A percentile compares a stretch with the other conserved stretches of the same genome.
Conservation (phyloP, 108 stramenopile species). For the Cyclotella cryptica region DNA sequence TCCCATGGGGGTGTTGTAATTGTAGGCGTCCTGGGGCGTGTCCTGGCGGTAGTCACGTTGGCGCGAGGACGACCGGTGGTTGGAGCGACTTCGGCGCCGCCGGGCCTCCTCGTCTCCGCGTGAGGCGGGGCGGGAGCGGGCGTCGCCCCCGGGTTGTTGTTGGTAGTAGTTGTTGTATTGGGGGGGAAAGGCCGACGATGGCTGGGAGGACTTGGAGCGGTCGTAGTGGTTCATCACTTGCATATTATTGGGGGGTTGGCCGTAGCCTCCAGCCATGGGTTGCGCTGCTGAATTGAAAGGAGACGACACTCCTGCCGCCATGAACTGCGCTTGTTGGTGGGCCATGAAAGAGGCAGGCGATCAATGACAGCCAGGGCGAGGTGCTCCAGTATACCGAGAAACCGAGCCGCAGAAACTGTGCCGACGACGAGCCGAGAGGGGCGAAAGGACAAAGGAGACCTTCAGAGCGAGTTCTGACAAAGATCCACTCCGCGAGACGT, state of each 20-base stretch:
- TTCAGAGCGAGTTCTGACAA: background rate
- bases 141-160: constrained; percentile 11
- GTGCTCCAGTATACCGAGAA: background rate
- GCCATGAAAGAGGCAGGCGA: background rate
- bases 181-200: constrained; percentile 13
- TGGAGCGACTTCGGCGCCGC: constrained; percentile 24
- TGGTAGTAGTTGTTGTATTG: constrained; percentile 34
- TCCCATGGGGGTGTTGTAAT: constrained; percentile 11
- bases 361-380: background rate
- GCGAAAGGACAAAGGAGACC: background rate
- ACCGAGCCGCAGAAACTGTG: background rate
- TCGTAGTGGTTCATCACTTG: constrained; percentile 43
- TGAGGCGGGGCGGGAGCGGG: constrained; percentile 7
- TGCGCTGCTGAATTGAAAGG: background rate
- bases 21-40: constrained; percentile 17
- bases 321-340: constrained; percentile 6
- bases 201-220: constrained; percentile 5
- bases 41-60: background rate
- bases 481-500: constrained; percentile 1
- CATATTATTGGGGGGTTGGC: constrained; percentile 28
- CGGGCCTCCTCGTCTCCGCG: constrained; percentile 25
- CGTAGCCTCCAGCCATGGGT: constrained; percentile 18
- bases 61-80: constrained; percentile 10
- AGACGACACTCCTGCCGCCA: constrained; percentile 23
- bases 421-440: background rate